Percentiles rank a stretch among this genome's conserved stretches.
phyloP scores from a whole-genome alignment of 2,329 filamentous ascomycete genomes.

The Talaromyces atroroseus region DNA sequence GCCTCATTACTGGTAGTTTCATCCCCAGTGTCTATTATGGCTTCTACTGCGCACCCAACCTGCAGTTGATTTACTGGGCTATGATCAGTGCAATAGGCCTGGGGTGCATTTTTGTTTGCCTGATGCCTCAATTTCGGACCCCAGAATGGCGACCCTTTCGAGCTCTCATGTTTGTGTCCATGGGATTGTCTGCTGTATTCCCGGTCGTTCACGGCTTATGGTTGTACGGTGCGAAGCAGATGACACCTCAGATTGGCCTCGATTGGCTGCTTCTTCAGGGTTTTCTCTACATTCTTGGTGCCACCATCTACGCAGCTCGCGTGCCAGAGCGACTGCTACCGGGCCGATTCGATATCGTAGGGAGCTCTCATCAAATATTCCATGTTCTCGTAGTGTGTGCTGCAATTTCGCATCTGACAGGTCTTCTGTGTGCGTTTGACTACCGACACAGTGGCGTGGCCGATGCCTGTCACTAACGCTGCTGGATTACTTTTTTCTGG shows the following conservation, averaged over 20 bases:
- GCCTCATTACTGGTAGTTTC: constrained; percentile 85
- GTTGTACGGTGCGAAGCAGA: constrained; percentile 60
- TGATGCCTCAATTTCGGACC: constrained; percentile 77
- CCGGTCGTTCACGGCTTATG: constrained; percentile 72
- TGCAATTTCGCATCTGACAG: constrained; percentile 72
- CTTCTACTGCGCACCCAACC: constrained; percentile 62
- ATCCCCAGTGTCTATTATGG: constrained; percentile 85
- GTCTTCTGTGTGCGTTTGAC: constrained; percentile 79
- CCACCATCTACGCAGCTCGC: constrained; percentile 75
- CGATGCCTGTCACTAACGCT: constrained; percentile 2
- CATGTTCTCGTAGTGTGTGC: constrained; percentile 83
- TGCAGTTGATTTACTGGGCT: constrained; percentile 68
- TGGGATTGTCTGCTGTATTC: constrained; percentile 77
- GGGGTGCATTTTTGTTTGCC: constrained; percentile 71
- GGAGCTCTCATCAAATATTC: constrained; percentile 93
- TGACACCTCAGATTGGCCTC: constrained; percentile 71
- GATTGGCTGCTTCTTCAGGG: constrained; percentile 77
- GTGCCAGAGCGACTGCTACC: constrained; percentile 78
- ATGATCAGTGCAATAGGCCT: constrained; percentile 72
- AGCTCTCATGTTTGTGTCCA: constrained; percentile 79
- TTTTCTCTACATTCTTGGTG: constrained; percentile 76
- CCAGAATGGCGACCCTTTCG: constrained; percentile 79
- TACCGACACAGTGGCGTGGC: constrained; percentile 64
- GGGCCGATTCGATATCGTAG: constrained; percentile 81
- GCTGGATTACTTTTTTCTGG: constrained; percentile 2